Base-by-base conservation (phyloP, 345 rosid species). In the Hypericum perforatum region DNA sequence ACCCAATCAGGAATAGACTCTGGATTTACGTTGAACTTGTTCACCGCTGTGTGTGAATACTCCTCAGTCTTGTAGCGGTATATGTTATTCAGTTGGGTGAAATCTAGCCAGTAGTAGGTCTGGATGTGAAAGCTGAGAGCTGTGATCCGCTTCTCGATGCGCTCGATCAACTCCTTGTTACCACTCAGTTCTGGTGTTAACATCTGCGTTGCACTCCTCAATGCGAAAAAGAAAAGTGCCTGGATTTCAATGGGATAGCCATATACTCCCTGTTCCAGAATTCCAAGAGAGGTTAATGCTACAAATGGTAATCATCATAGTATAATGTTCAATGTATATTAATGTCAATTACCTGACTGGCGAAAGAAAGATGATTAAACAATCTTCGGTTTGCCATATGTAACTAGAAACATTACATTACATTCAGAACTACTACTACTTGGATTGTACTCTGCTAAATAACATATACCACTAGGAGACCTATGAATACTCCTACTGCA, bases 1-100 rank as follows among this genome's bases (percentile, higher is more conserved):
- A 82, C 82, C 85, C 85, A 82, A 7, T 82, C 60, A 9, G 85
- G 82, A 43, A 82, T 76, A 8, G 85, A 79, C 54, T 76, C 89
- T 0, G 82, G 89, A 61, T 78, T 81, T 41, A 78, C 79, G 43
- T 80, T 80, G 71, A 80, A 77, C 76, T 77, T 80, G 70, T 80
- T 78, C 10, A 78, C 81, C 1, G 82, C 87, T 3, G 82, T 78
- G 54, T 78, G 87, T 5, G 82, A 78, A 44, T 82, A 74, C 59
- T 82, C 82, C 75, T 77, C 81, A 9, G 85, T 82, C 65, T 79
- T 82, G 63, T 82, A 82, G 22, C 79, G 65, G 64, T 77, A 82
- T 12, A 79, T 79, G 67, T 77, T 81, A 9, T 79, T 82, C 9
- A 82, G 73, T 50, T 82, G 83, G 61, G 79, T 78, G 53, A 77